Base-by-base conservation (phyloP, 1,139 yeast species). In the Magnusiomyces suaveolens region DNA sequence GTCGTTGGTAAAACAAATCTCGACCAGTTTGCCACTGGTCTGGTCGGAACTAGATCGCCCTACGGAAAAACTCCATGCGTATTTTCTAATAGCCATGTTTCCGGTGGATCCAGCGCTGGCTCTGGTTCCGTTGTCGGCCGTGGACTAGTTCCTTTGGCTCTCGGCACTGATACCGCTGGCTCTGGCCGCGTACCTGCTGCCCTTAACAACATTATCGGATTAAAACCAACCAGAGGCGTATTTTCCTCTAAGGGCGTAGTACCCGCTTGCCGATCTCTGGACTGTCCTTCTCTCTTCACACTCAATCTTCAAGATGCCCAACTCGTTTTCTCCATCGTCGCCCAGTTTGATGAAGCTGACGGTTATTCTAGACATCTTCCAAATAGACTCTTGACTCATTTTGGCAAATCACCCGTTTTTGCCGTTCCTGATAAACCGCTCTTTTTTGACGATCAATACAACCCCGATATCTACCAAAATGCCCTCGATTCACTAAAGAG, bases 91-190 rank as follows among this genome's bases (percentile, higher is more conserved):
- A 75, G 81, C 54, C 90, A 88, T 66, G 96, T 90, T 24, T 79
- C 89, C 54, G 97, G 98, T 48, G 98, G 98, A 26, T 88, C 96
- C 6, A 84, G 94, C 38, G 88, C 97, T 1, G 98, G 98, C n/a
- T 87, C 96, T 24, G 95, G 96, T 4, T 82, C 84, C 18, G 92
- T 84, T 32, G 97, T 88, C 23, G 89, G 89, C 21, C 76, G 89
- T 62, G 97, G 97, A 55, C 76, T 84, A 54, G 96, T 87, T 20
- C 96, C 97, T 29, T 64, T 90, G 52, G 77, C 96, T 1, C 75
- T 92, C 62, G 97, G 97, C 51, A 90, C 97, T 6, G 98, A 92
- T 67, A 92, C 98, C 48, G 97, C 97, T n/a, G 98, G 98, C 25
- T 87, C 96, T 14, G 97, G 97, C 50, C 79, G 97, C 65, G 97